phyloP scores from a whole-genome alignment of 1,139 yeast species.

The Suhomyces bolitotheri region DNA sequence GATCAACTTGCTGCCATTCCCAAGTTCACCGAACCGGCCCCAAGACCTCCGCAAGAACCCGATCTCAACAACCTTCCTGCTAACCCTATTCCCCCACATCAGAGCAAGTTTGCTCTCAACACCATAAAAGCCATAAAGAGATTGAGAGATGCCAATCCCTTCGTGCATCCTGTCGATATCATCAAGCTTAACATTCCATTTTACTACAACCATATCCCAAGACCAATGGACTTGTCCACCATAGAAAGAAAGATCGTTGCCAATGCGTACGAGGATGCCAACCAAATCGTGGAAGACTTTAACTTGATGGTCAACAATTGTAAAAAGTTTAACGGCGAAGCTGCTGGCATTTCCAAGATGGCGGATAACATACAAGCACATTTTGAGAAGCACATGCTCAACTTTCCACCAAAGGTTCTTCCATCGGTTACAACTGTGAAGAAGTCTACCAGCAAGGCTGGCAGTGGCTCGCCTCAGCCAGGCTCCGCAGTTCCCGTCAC shows the following conservation, averaged over 20 bases:
- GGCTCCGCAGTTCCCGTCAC: slow-evolving; percentile 39
- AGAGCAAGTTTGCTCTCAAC: slow-evolving; percentile 67
- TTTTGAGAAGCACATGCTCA: slow-evolving; percentile 89
- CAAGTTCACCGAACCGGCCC: slow-evolving; percentile 55
- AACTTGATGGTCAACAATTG: slow-evolving; percentile 85
- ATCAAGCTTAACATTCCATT: slow-evolving; percentile 88
- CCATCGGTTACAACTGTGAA: slow-evolving; percentile 29
- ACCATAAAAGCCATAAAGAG: slow-evolving; percentile 81
- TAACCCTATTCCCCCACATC: slow-evolving; percentile 84
- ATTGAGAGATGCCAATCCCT: slow-evolving; percentile 90
- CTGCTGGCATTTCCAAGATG: slow-evolving; percentile 85
- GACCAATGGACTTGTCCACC: slow-evolving; percentile 94
- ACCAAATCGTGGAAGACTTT: slow-evolving; percentile 75
- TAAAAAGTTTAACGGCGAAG: slow-evolving; percentile 78
- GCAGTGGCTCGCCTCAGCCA: slow-evolving; percentile 23
- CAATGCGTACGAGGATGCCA: slow-evolving; percentile 70
- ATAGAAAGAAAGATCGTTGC: slow-evolving; percentile 75
- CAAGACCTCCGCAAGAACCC: slow-evolving; percentile 70
- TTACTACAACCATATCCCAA: slow-evolving; percentile 75
- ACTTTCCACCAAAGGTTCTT: slow-evolving; percentile 80
- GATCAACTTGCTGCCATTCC: slow-evolving; percentile 22
- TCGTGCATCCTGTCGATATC: slow-evolving; percentile 84
- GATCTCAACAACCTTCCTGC: slow-evolving; percentile 67
- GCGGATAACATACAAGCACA: slow-evolving; percentile 86
- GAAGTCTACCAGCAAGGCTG: slow-evolving; percentile 9